These are phyloP conservation scores for Phytophthora citrophthora DNA, from an alignment of 352 stramenopile genomes.

Conservation along the genomic window DNA sequence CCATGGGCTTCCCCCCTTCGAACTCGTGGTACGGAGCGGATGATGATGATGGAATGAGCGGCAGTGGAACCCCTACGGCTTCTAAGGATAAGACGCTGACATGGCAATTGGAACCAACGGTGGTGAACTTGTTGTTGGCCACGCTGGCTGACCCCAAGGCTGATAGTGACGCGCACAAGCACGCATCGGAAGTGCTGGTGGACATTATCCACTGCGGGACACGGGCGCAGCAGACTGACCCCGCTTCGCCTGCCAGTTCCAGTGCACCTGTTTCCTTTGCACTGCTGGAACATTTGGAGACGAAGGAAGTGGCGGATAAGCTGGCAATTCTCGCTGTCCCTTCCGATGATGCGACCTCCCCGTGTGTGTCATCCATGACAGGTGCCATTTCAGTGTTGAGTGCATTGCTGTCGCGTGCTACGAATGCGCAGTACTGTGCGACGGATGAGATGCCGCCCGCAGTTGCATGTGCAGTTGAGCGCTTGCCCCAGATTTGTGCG, in stretches of 20 bases:
- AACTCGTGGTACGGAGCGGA: conserved; percentile 82
- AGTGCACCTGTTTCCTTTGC: conserved; percentile 67
- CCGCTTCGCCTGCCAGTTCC: conserved; percentile 61
- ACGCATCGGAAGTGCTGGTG: conserved; percentile 81
- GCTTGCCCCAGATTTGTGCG: conserved; percentile 68
- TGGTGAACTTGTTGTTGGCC: conserved; percentile 70
- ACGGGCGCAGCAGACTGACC: conserved; percentile 75
- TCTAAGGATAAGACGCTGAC: conserved; percentile 69
- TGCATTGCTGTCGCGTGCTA: conserved; percentile 76
- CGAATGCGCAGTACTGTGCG: conserved; percentile 77
- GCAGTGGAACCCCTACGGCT: conserved; percentile 61
- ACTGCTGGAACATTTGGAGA: conserved; percentile 82
- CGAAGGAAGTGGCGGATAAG: conserved; percentile 72
- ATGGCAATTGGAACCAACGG: conserved; percentile 76
- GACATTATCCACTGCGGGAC: conserved; percentile 89
- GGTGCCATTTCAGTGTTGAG: conserved; percentile 80
- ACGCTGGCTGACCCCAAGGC: conserved; percentile 53
- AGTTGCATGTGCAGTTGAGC: conserved; percentile 57
- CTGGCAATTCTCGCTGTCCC: conserved; percentile 70
- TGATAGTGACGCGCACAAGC: conserved; percentile 86
- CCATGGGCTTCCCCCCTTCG: conserved; percentile 71
- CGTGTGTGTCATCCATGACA: conserved; percentile 78
- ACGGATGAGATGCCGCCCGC: conserved; percentile 68
- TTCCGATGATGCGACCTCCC: conserved; percentile 16
- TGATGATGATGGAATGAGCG: conserved; percentile 71